A percentile compares a stretch with the other conserved stretches of the same genome.
Conservation (phyloP, 1,139 yeast genomes). For the Lodderomyces elongisporus region DNA sequence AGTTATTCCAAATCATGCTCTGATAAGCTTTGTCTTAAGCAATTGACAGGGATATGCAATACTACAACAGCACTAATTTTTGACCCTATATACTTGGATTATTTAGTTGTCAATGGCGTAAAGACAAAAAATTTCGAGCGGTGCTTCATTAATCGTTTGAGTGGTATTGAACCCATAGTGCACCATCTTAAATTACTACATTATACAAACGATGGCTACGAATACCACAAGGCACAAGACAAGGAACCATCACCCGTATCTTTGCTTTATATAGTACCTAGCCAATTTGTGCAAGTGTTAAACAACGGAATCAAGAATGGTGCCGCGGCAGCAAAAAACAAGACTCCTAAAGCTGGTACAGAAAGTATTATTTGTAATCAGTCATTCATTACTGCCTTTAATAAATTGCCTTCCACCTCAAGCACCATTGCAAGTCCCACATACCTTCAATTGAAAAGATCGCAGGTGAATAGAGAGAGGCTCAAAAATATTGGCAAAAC, state of each 20-base stretch:
- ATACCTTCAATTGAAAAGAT: conserved; percentile 26
- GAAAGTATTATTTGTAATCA: conserved; percentile 38
- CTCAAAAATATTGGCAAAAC: conserved; percentile 21
- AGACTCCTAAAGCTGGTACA: conserved; percentile 42
- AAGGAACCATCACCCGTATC: conserved; percentile 34
- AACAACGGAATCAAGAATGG: conserved; percentile 55
- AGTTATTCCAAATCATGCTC: conserved; percentile 82
- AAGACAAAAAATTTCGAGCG: conserved; percentile 39
- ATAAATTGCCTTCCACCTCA: conserved; percentile 4
- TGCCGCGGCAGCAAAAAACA: conserved; percentile 37
- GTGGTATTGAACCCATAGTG: conserved; percentile 21
- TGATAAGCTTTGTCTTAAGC: conserved; percentile 70
- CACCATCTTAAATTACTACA: conserved; percentile 19
- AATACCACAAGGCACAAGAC: conserved; percentile 19
- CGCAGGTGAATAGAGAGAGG: conserved; percentile 18
- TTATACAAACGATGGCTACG: conserved; percentile 22
- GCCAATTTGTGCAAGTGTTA: conserved; percentile 33
- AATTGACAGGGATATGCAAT: conserved; percentile 55
- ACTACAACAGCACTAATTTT: conserved; percentile 43
- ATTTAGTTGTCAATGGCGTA: conserved; percentile 43
- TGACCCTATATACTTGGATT: conserved; percentile 39
- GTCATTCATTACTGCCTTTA: conserved; percentile 16
- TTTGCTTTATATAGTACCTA: conserved; percentile 27
- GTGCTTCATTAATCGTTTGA: conserved; percentile 35
- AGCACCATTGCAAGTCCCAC: conserved; percentile 5